These are phyloP conservation scores for Populus tomentosa DNA, from an alignment of 441 rosid genomes.

Conservation along the genomic window DNA sequence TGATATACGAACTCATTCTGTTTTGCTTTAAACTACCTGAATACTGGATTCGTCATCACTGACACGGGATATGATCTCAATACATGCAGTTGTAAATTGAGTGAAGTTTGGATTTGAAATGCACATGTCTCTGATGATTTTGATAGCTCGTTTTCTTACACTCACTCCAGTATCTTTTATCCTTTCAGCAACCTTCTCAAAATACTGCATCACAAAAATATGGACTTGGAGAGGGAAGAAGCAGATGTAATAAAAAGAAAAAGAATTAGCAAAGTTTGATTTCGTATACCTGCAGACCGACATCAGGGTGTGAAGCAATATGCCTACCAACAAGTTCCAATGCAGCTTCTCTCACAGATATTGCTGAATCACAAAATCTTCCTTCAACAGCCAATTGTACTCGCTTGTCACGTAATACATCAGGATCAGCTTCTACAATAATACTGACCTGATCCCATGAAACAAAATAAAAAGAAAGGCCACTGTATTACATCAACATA, in stretches of 20 bases:
- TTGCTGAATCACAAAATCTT: constrained; percentile 99
- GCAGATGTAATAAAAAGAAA: constrained; percentile 10
- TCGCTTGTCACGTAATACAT: constrained; percentile 87
- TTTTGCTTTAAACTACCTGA: constrained; percentile 54
- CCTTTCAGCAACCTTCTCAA: constrained; percentile 98
- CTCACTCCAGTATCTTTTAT: constrained; percentile 99
- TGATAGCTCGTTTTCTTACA: constrained; percentile 96
- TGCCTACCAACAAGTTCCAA: constrained; percentile 98
- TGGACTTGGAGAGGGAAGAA: background rate
- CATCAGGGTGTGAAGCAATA: constrained; percentile 98
- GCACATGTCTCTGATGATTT: constrained; percentile 97
- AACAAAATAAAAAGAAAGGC: constrained; percentile 15
- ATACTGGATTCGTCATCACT: constrained; percentile 96
- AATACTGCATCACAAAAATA: constrained; percentile 52
- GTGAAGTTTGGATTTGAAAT: constrained; percentile 80
- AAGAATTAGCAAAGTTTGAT: constrained; percentile 10
- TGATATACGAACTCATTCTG: background rate
- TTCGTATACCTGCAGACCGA: constrained; percentile 73
- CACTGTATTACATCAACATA: constrained; percentile 11
- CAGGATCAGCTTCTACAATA: constrained; percentile 98
- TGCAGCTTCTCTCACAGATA: constrained; percentile 99
- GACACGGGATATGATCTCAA: constrained; percentile 91
- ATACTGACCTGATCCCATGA: constrained; percentile 80
- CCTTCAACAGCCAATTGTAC: constrained; percentile 99
- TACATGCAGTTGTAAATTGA: constrained; percentile 85